Conservation (phyloP, 2,329 filamentous ascomycete species). For the Fusarium anthophilum region DNA sequence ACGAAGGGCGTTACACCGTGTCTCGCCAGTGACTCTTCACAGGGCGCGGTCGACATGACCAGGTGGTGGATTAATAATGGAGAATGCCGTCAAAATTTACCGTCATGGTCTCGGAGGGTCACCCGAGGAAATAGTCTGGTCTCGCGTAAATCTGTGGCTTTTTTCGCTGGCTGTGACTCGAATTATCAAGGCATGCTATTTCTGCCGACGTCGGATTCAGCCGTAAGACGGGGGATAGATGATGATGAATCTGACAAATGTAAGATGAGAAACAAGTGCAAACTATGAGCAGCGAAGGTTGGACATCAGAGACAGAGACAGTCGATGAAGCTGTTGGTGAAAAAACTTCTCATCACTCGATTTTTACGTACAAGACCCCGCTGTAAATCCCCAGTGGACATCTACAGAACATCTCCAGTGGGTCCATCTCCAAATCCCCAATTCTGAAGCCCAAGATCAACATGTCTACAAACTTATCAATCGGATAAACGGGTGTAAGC, state of each 20-base stretch:
- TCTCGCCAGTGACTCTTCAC: not conserved
- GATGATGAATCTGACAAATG: constrained; percentile 4
- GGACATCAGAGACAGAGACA: too few relatives aligned
- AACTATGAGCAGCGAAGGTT: too few relatives aligned
- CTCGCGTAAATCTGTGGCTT: constrained; percentile 29
- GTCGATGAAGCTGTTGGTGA: too few relatives aligned
- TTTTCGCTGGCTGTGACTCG: constrained; percentile 23
- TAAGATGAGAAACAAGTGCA: not conserved
- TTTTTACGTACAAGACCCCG: constrained; percentile 33
- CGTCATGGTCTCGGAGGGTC: not conserved
- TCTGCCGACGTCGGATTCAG: constrained; percentile 16
- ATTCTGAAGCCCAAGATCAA: not conserved
- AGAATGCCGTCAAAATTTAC: constrained; percentile 5
- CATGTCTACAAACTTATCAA: not conserved
- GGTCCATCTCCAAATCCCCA: constrained; percentile 7
- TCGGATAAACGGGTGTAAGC: constrained; percentile 9
- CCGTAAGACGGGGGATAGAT: not conserved
- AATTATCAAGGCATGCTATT: not conserved
- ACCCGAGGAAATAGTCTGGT: not conserved
- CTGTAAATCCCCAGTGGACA: not conserved
- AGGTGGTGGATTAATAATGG: constrained; percentile 35
- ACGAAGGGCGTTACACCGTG: constrained; percentile 4
- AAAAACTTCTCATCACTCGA: constrained; percentile 2
- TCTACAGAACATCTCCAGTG: constrained; percentile 17
- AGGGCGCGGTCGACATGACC: constrained; percentile 32